These are phyloP conservation scores for Geoglossum glabrum DNA, from an alignment of 495 filamentous ascomycete species.

Conservation along the genomic window DNA sequence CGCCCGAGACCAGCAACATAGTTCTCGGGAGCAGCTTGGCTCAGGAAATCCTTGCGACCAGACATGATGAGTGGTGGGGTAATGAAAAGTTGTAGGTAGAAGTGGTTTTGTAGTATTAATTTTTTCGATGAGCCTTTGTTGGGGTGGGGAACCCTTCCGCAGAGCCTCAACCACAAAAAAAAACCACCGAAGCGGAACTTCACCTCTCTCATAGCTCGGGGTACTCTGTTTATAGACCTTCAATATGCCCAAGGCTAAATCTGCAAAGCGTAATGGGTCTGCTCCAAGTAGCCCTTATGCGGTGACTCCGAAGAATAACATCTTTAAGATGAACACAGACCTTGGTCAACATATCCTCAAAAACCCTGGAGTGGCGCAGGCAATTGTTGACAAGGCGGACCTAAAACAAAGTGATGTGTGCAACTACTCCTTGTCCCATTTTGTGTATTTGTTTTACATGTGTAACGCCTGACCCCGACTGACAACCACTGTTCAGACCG, in stretches of 20 bases:
- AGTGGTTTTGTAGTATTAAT: not conserved
- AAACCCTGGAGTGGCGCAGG: constrained; percentile 80
- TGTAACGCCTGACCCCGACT: not conserved
- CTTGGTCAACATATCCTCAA: constrained; percentile 88
- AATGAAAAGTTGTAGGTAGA: not conserved
- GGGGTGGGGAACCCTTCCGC: not conserved
- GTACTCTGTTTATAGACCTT: too few species aligned
- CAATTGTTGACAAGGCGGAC: constrained; percentile 70
- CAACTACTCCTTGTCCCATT: constrained; percentile 2
- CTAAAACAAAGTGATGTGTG: constrained; percentile 73
- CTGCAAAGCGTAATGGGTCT: constrained; percentile 36
- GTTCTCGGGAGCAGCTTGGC: constrained; percentile 83
- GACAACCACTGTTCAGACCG: constrained; percentile 22
- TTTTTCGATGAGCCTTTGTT: too few species aligned
- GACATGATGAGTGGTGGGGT: constrained; percentile 22
- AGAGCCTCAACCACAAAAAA: not conserved
- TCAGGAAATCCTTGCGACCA: constrained; percentile 73
- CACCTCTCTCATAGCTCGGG: too few species aligned
- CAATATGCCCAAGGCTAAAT: constrained; percentile 39
- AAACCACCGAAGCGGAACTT: too few species aligned
- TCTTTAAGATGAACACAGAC: constrained; percentile 75
- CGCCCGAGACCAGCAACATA: constrained; percentile 96
- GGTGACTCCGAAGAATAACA: constrained; percentile 42
- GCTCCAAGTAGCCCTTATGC: constrained; percentile 35
- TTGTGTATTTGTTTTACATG: not conserved